Percentiles rank a stretch among this genome's conserved stretches.
Evolutionary conservation across 2,329 filamentous ascomycete genomes (phyloP).

Genomic region (Bipolaris zeicola): DNA sequence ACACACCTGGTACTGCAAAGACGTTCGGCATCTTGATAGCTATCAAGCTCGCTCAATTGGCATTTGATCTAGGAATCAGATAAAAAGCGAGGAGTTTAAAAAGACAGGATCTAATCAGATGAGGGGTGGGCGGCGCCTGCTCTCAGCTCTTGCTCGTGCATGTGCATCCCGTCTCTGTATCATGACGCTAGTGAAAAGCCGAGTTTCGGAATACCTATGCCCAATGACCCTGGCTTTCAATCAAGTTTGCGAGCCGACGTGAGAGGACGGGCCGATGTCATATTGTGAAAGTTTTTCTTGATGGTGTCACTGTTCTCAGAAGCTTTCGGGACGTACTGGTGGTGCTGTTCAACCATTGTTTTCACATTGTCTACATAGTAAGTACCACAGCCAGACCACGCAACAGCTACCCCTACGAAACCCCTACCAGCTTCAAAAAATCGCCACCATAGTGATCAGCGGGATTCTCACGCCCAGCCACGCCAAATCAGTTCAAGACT

Average conservation of each 20-base stretch:
- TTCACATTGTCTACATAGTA: too few species aligned
- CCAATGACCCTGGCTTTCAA: conserved; percentile 6
- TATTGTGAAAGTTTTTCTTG: conserved; percentile 3
- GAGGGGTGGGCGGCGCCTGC: neutral
- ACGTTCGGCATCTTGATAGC: conserved; percentile 63
- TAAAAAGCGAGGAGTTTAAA: conserved; percentile 5
- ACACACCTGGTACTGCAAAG: conserved; percentile 70
- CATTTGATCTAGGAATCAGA: conserved; percentile 8
- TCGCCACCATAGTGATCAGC: neutral
- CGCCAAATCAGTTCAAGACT: conserved; percentile 32
- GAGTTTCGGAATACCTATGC: conserved; percentile 14
- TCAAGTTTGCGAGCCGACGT: conserved; percentile 7
- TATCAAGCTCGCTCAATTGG: conserved; percentile 3
- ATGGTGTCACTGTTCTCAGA: neutral
- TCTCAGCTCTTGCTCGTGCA: neutral
- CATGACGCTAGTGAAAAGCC: conserved; percentile 17
- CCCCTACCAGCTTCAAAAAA: neutral
- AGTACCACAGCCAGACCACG: too few species aligned
- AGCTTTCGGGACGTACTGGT: neutral
- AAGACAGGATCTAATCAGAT: conserved; percentile 34
- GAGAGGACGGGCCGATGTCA: conserved; percentile 11
- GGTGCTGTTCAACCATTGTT: neutral
- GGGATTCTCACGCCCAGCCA: conserved; percentile 25
- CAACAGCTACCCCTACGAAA: neutral
- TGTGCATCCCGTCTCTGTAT: conserved; percentile 2